Evolutionary conservation across 2,329 filamentous ascomycete species (phyloP).

Genomic region (Diaporthe caulivora): DNA sequence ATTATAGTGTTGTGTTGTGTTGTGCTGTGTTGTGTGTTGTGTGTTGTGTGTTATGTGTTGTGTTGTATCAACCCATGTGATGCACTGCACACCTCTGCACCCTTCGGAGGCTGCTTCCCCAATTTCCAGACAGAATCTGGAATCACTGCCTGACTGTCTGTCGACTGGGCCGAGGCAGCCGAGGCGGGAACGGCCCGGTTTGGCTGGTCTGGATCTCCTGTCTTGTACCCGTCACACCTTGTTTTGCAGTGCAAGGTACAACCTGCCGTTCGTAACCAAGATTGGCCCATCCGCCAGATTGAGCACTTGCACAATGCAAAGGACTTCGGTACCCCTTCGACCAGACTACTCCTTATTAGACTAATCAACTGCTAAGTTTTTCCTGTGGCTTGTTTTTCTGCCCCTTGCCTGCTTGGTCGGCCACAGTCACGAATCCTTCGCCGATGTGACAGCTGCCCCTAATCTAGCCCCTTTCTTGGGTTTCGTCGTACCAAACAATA

Average conservation of each 20-base stretch:
- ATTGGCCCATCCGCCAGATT: constrained; percentile 20
- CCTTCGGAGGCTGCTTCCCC: neutral
- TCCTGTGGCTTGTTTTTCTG: neutral
- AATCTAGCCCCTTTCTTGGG: constrained; percentile 30
- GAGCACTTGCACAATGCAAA: neutral
- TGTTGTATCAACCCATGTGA: neutral
- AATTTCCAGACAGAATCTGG: neutral
- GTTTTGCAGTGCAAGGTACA: constrained; percentile 6
- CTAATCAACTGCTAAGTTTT: neutral
- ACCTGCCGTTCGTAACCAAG: neutral
- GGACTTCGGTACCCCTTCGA: neutral
- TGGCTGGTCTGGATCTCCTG: constrained; percentile 8
- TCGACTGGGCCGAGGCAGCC: constrained; percentile 8
- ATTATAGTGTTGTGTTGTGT: neutral
- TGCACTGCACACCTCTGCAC: neutral
- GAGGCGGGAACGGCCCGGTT: constrained; percentile 32
- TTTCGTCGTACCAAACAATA: constrained; percentile 1
- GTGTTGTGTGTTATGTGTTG: too few species aligned
- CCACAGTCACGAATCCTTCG: neutral
- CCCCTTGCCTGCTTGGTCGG: neutral
- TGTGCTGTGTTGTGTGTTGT: too few species aligned
- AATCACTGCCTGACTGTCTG: neutral
- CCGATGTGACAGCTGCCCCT: constrained; percentile 20
- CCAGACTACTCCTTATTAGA: too few species aligned
- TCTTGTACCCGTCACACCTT: constrained; percentile 20